Conservation (phyloP, 352 stramenopile species). For the Phytophthora colocasiae region DNA sequence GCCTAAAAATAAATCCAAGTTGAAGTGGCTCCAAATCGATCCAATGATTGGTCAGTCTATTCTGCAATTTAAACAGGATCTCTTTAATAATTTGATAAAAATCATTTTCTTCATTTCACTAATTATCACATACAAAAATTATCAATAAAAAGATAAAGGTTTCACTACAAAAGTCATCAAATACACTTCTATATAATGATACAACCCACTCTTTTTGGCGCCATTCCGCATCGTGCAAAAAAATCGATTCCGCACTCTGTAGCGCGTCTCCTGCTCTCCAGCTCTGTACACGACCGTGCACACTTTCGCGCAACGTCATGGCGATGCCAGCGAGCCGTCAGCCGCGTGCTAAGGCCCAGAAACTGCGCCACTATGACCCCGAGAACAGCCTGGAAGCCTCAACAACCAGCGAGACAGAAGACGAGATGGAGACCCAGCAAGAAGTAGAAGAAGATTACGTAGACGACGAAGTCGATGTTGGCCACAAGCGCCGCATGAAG, state of each 20-base stretch:
- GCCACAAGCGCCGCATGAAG: conserved; percentile 31
- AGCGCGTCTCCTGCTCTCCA: neutral
- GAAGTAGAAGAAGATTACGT: conserved; percentile 28
- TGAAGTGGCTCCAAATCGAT: no score
- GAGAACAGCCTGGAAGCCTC: conserved; percentile 25
- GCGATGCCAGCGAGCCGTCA: conserved; percentile 26
- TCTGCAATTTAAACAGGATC: no score
- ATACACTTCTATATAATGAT: neutral
- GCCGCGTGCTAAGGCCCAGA: conserved; percentile 36
- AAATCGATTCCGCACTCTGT: conserved; percentile 10
- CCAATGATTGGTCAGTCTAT: no score
- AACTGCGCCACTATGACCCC: conserved; percentile 19
- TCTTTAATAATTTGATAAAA: no score
- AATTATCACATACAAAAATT: no score
- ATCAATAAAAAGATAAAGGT: no score
- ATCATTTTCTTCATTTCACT: no score
- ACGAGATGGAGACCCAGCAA: conserved; percentile 35
- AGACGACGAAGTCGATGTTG: conserved; percentile 11
- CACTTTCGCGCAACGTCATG: conserved; percentile 8
- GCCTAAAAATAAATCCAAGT: neutral
- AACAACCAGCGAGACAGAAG: conserved; percentile 45
- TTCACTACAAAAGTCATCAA: neutral
- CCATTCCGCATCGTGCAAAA: conserved; percentile 8
- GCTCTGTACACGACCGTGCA: neutral
- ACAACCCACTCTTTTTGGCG: conserved; percentile 16